Base-by-base conservation (phyloP, 208 protist species). In the Wallacemonas sp. region DNA sequence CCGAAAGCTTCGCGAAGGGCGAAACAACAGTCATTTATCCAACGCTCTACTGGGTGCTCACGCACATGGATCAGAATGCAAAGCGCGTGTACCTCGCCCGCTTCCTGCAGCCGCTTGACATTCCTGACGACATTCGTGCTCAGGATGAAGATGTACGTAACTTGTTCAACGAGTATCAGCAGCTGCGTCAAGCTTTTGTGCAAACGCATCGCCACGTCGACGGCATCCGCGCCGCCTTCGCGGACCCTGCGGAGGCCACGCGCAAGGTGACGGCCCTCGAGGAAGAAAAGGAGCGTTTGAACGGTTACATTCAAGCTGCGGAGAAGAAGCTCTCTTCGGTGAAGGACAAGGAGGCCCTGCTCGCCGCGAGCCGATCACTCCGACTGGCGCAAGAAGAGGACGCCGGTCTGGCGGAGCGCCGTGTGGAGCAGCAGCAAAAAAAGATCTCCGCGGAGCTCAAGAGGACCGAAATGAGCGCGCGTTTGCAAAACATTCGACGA, bases 11-110 rank as follows among this genome's bases (percentile, higher is more conserved):
- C 58, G 79, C 75, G 17, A 60, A 84, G 6, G 91, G 73, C 0
- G 87, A 95, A 72, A 69, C 80, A 17, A 88, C 88, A 17, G 79
- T 95, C 55, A 38, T 97, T n/a, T 97, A 97, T 68, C 89, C 92
- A 17, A 86, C 79, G 22, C 67, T 97, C 36, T 94, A 96, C 66
- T 97, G 92, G 92, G 79, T 95, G 22, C 69, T 97, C 11, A 91
- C 80, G 4, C 86, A 92, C 72, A 94, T 93, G 87, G 68, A 82
- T 17, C 77, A 90, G 42, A 94, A 94, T 59, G 72, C 80, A 53
- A 97, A 95, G 81, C 92, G 92, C 39, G 92, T 97, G 4, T 97
- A 97, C 73, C 79, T 97, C 28, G 59, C 92, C 2, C 80, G 88
- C 22, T 97, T 95, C 66, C 78, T 97, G 47, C 85, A 94, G 66